These are phyloP conservation scores for Cyanidiococcus yangmingshanensis DNA, from an alignment of 23 red algal genomes.

Conservation along the genomic window DNA sequence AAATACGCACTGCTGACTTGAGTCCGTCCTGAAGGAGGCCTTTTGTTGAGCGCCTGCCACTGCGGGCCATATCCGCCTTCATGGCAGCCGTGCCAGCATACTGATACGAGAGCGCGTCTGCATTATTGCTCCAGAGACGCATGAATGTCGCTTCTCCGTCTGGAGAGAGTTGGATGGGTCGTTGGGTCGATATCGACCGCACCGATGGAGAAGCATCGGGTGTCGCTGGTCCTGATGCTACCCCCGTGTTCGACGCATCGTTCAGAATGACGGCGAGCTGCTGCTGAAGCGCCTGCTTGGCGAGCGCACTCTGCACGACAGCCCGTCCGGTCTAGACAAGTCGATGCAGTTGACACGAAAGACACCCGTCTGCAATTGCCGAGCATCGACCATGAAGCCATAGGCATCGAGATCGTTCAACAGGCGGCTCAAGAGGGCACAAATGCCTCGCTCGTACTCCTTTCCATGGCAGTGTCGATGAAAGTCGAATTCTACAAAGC, in stretches of 20 bases:
- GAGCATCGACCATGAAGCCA: constrained; percentile 27
- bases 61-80: constrained; percentile 89
- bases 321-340: constrained; percentile 90
- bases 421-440: constrained; percentile 39
- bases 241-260: constrained; percentile 13
- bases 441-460: constrained; percentile 81
- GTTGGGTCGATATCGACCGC: constrained; percentile 8
- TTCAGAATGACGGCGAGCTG: constrained; percentile 34
- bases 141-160: constrained; percentile 69
- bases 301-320: constrained; percentile 77
- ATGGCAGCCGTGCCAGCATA: constrained; percentile 90
- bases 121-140: constrained; percentile 88
- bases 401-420: constrained; percentile 35
- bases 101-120: constrained; percentile 79
- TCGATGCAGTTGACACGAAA: constrained; percentile 99
- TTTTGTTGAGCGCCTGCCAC: constrained; percentile 85
- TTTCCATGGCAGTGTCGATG: constrained; percentile 67
- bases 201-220: neutral
- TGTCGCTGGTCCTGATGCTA: neutral
- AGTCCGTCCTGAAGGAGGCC: constrained; percentile 83
- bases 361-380: constrained; percentile 48
- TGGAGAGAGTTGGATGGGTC: constrained; percentile 22
- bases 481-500: constrained; percentile 89
- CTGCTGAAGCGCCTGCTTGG: constrained; percentile 32
- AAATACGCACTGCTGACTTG: constrained; percentile 92